Base-by-base conservation (phyloP, 2,329 filamentous ascomycete genomes). In the Harringtonia lauricola region DNA sequence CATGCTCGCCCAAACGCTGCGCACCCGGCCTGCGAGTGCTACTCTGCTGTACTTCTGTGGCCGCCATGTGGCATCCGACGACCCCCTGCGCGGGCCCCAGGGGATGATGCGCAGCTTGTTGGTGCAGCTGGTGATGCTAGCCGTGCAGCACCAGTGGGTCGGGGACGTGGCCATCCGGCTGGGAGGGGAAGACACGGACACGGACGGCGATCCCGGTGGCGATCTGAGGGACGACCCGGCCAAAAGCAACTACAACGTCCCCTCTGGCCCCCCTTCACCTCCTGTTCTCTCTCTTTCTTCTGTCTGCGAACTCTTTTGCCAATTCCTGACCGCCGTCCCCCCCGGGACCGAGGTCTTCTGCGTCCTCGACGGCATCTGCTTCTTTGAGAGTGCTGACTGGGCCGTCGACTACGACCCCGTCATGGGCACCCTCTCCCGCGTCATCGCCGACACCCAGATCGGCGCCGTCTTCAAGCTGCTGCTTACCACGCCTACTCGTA, bases 381-480 rank as follows among this genome's bases (percentile, higher is more conserved):
- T 29, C 3, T 51, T 41, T 19, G 47, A 51, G 37, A 28, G 44
- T 6, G 39, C 41, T 2, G 41, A 47, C 7, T 45, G 44, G 46
- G 28, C 19, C 8, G 39, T 4, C 8, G 48, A 48, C 28, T 48
- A 46, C 30, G 37, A 43, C 3, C 12, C 36, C 13, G 48, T 41
- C 15, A 38, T 47, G 17, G 14, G 19, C 8, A 37, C 36, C 8
- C 35, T 48, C 15, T n/a, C 21, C 19, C 41, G 28, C 5, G 36
- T 43, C 10, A 29, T 41, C 6, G 34, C 15, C 4, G 35, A 33
- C 13, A 10, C 21, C 14, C 39, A 34, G 7, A 15, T 22, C 12
- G 30, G 34, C 9, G 22, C 26, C 3, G 18, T 30, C 19, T 63
- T 64, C 48, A 57, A 54, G 24, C 52, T 63, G 0, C 45, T 56